A percentile compares a stretch with the other conserved stretches of the same genome.
Conservation (phyloP, 176 grass and related monocot genomes). For the Cocos nucifera region DNA sequence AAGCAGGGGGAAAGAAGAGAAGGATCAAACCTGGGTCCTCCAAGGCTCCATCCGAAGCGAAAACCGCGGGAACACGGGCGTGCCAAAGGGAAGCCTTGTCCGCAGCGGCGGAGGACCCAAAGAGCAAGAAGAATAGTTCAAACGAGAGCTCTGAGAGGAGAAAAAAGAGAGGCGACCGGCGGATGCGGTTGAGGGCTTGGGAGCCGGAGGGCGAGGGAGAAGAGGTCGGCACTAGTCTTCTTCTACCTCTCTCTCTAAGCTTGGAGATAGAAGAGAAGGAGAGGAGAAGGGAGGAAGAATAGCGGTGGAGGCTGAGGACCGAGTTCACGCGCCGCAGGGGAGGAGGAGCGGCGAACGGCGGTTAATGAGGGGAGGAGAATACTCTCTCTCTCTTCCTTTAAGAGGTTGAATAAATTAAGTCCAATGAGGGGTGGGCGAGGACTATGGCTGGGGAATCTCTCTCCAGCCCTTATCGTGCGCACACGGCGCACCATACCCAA, state of each 20-base stretch:
- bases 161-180: background rate
- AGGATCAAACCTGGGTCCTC: background rate
- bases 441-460: too few relatives aligned
- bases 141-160: conserved; percentile 4
- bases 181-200: background rate
- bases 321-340: background rate
- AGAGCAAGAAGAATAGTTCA: background rate
- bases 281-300: conserved; percentile 16
- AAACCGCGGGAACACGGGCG: too few relatives aligned
- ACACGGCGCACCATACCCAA: too few relatives aligned
- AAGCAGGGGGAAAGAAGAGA: background rate
- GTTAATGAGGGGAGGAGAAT: background rate
- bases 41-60: too few relatives aligned
- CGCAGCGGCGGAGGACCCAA: background rate
- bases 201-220: conserved; percentile 2
- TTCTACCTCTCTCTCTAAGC: too few relatives aligned
- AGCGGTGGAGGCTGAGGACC: conserved; percentile 7
- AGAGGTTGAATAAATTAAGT: too few relatives aligned
- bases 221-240: background rate
- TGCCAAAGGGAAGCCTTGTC: too few relatives aligned
- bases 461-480: too few relatives aligned
- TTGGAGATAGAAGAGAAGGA: background rate
- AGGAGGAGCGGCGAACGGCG: background rate
- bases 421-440: too few relatives aligned
- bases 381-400: background rate